A percentile compares a stretch with the other conserved stretches of the same genome.
phyloP scores from a whole-genome alignment of 2,329 filamentous ascomycete genomes.

The Ophiostoma himal-ulmi region DNA sequence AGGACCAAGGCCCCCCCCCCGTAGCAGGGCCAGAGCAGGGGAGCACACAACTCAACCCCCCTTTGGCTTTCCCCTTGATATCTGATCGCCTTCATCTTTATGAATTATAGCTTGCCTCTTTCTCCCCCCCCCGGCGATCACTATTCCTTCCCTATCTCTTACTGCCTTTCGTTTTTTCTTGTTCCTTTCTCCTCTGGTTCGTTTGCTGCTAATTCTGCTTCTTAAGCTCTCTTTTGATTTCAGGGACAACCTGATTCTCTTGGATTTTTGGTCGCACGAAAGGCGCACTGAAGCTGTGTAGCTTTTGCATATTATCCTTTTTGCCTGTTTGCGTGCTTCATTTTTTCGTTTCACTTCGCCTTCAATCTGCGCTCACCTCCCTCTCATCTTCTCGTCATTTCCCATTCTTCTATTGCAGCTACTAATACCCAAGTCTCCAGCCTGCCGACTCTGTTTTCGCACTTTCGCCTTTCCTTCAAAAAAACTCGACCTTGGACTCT shows the following conservation, averaged over 20 bases:
- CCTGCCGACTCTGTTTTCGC: not conserved
- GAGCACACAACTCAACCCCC: not conserved
- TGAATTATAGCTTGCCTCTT: conserved; percentile 10
- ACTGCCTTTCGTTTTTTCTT: not conserved
- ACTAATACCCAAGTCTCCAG: not conserved
- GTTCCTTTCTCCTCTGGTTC: not conserved
- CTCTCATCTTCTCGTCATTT: not conserved
- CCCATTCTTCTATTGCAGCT: not conserved
- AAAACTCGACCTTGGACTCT: not conserved
- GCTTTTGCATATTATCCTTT: not conserved
- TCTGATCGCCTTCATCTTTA: conserved; percentile 20
- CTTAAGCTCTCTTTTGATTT: not conserved
- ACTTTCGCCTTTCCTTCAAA: not conserved
- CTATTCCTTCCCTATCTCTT: not conserved
- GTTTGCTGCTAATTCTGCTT: not conserved
- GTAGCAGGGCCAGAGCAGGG: not conserved
- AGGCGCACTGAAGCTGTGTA: not conserved
- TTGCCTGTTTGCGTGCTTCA: conserved; percentile 1
- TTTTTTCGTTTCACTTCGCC: not conserved
- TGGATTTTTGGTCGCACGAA: not conserved
- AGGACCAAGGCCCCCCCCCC: conserved; percentile 2
- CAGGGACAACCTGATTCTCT: not conserved
- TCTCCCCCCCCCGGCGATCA: conserved; percentile 19
- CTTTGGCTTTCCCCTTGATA: conserved; percentile 6
- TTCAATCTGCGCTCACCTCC: not conserved